phyloP scores from a whole-genome alignment of 2,329 filamentous ascomycete species.

The Exophiala spinifera region DNA sequence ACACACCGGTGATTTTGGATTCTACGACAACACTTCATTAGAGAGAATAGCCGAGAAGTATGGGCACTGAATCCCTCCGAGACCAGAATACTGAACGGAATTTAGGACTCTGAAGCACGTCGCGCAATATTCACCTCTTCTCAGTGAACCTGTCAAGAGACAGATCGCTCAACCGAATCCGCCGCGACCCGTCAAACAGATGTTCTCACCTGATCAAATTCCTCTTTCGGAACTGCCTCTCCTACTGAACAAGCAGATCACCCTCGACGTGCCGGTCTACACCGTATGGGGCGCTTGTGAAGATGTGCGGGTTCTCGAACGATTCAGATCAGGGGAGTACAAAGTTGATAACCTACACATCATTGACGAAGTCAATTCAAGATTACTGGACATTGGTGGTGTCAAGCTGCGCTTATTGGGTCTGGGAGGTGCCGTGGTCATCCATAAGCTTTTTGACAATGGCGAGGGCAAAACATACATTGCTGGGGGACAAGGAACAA shows the following conservation, averaged over 20 bases:
- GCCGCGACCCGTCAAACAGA: slow-evolving; percentile 67
- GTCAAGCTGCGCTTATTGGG: slow-evolving; percentile 93
- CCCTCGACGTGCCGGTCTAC: slow-evolving; percentile 93
- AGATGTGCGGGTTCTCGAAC: slow-evolving; percentile 94
- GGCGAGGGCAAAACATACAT: slow-evolving; percentile 97
- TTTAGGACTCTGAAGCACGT: slow-evolving; percentile 92
- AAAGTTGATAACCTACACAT: slow-evolving; percentile 97
- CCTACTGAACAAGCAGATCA: slow-evolving; percentile 82
- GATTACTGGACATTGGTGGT: slow-evolving; percentile 89
- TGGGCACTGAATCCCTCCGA: slow-evolving; percentile 37
- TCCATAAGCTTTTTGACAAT: slow-evolving; percentile 99
- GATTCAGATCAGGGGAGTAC: slow-evolving; percentile 96
- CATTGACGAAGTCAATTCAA: slow-evolving; percentile 95
- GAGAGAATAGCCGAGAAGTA: slow-evolving; percentile 98
- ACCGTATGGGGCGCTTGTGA: slow-evolving; percentile 99
- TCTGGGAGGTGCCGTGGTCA: slow-evolving; percentile 92
- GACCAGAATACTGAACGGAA: slow-evolving; percentile 15
- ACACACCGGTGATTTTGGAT: slow-evolving; percentile 97
- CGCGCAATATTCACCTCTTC: slow-evolving; percentile 93
- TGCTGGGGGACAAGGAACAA: slow-evolving; percentile 94
- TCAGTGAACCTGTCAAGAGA: slow-evolving; percentile 70
- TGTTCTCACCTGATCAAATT: slow-evolving; percentile 76
- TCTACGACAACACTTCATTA: slow-evolving; percentile 94
- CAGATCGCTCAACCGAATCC: slow-evolving; percentile 67
- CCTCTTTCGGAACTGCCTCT: slow-evolving; percentile 89